These are phyloP conservation scores for Anacardium occidentale DNA, from an alignment of 345 rosid genomes.

Conservation along the genomic window DNA sequence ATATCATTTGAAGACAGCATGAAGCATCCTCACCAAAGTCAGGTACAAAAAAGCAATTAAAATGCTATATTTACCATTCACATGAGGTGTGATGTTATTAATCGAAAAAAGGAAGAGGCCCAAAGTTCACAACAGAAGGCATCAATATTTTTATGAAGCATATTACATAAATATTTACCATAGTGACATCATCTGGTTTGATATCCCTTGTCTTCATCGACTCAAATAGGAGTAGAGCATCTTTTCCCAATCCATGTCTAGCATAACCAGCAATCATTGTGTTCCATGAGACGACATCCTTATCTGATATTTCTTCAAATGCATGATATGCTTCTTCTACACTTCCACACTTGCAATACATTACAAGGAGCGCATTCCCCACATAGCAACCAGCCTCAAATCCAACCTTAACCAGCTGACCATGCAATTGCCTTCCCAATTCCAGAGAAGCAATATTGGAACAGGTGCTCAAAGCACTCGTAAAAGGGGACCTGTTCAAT, in stretches of 20 bases:
- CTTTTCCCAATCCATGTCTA: slow-evolving; percentile 60
- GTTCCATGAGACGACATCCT: slow-evolving; percentile 69
- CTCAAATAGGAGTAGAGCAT: slow-evolving; percentile 54
- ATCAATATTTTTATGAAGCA: background rate
- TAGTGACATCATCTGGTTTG: slow-evolving; percentile 59
- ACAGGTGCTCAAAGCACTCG: slow-evolving; percentile 61
- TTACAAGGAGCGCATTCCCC: slow-evolving; percentile 67
- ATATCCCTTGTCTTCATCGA: slow-evolving; percentile 53
- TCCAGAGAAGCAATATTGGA: slow-evolving; percentile 63
- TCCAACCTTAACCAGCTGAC: slow-evolving; percentile 62
- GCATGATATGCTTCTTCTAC: slow-evolving; percentile 57
- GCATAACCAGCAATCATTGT: slow-evolving; percentile 69
- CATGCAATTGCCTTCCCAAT: slow-evolving; percentile 67
- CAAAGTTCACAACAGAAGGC: background rate
- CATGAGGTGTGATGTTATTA: background rate
- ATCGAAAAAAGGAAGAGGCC: background rate
- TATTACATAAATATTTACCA: slow-evolving; percentile 33
- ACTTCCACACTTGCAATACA: slow-evolving; percentile 76
- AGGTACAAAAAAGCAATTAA: too few relatives aligned
- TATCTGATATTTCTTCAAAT: slow-evolving; percentile 55
- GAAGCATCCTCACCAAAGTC: background rate
- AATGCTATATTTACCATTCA: background rate
- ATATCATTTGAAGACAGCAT: background rate
- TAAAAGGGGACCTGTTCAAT: slow-evolving; percentile 57
- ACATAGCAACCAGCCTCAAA: slow-evolving; percentile 57